Conservation (phyloP, 805 yeast species). For the Wickerhamiella parazyma region DNA sequence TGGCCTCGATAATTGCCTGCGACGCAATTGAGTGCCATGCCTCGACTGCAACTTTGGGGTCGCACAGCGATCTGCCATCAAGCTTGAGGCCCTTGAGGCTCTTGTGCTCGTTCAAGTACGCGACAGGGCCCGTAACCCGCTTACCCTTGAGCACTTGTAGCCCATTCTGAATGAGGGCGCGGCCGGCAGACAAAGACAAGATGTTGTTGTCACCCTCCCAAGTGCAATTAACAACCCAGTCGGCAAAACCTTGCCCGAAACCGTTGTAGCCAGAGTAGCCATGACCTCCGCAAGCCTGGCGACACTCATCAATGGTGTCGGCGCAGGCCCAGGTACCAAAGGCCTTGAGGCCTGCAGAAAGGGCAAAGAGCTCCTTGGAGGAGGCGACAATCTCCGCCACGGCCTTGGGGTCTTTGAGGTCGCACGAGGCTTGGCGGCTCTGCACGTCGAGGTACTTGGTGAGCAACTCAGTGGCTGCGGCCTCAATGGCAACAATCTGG, state of each 20-base stretch:
- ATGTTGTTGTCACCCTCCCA: conserved; percentile 93
- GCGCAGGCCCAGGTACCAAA: conserved; percentile 72
- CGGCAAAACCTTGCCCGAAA: conserved; percentile 69
- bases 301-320: conserved; percentile 60
- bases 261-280: conserved; percentile 78
- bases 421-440: conserved; percentile 30
- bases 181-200: conserved; percentile 62
- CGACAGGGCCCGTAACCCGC: conserved; percentile 31
- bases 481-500: conserved; percentile 53
- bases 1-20: conserved; percentile 23
- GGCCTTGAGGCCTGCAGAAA: conserved; percentile 70
- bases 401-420: conserved; percentile 32
- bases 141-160: conserved; percentile 29
- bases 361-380: conserved; percentile 60
- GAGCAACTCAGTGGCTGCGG: conserved; percentile 50
- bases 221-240: conserved; percentile 87
- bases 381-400: conserved; percentile 38
- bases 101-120: conserved; percentile 26
- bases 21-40: conserved; percentile 28
- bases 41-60: conserved; percentile 21
- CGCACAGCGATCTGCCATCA: conserved; percentile 16
- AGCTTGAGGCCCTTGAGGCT: conserved; percentile 14
- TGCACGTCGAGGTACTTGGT: conserved; percentile 35
- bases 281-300: conserved; percentile 87
- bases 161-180: conserved; percentile 44